phyloP scores from a whole-genome alignment of 352 stramenopile genomes.

The Phytophthora pinifolia region DNA sequence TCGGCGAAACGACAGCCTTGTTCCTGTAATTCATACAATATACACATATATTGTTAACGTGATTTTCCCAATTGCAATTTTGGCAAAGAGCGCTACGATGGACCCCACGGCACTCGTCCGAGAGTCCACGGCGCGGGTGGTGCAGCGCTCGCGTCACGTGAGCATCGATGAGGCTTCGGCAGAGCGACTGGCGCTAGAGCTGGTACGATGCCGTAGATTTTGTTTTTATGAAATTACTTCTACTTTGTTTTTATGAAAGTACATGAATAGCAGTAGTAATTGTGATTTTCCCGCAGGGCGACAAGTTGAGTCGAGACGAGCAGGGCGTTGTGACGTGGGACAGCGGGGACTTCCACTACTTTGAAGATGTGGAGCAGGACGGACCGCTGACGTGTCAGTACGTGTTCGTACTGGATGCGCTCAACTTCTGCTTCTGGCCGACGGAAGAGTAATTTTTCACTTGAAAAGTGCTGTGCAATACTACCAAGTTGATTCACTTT shows the following conservation, averaged over 20 bases:
- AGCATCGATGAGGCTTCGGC: constrained; percentile 36
- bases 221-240: no score
- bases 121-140: constrained; percentile 52
- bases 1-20: constrained; percentile 19
- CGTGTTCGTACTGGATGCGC: constrained; percentile 85
- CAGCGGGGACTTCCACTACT: constrained; percentile 84
- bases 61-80: neutral
- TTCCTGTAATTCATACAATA: no score
- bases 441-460: constrained; percentile 45
- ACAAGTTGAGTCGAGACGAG: constrained; percentile 35
- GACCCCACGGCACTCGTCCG: constrained; percentile 54
- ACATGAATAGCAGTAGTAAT: neutral
- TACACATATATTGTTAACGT: no score
- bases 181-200: constrained; percentile 36
- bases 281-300: constrained; percentile 22
- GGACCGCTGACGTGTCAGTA: constrained; percentile 85
- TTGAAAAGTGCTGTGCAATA: no score
- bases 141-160: constrained; percentile 39
- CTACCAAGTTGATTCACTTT: neutral
- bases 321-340: constrained; percentile 70
- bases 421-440: constrained; percentile 93
- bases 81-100: constrained; percentile 40
- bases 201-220: constrained; percentile 26
- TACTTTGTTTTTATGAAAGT: neutral
- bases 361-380: constrained; percentile 58